phyloP scores from a whole-genome alignment of 768 basidiomycete genomes.

The Calocera cornea region DNA sequence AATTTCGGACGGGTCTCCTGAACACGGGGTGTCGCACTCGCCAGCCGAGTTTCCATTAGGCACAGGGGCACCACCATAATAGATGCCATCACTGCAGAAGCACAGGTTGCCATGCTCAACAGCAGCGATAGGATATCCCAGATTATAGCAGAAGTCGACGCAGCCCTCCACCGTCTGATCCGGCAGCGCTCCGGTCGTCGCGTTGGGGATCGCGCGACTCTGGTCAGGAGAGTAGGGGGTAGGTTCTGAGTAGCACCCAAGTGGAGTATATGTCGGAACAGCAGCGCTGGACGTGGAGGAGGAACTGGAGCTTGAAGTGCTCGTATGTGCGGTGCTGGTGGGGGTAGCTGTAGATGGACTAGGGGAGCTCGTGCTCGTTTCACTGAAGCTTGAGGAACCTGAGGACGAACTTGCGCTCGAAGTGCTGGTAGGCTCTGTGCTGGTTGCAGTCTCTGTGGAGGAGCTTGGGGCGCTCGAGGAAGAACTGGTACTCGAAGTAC shows the following conservation, averaged over 20 bases:
- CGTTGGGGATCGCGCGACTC: neutral
- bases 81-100: conserved; percentile 2
- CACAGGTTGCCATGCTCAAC: conserved; percentile 1
- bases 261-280: neutral
- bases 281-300: neutral
- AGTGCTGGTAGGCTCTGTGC: too few relatives aligned
- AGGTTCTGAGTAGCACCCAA: neutral
- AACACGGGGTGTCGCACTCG: neutral
- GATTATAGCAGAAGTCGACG: neutral
- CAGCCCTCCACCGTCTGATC: neutral
- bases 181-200: neutral
- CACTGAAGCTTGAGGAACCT: too few relatives aligned
- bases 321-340: neutral
- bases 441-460: too few relatives aligned
- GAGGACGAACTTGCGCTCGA: too few relatives aligned
- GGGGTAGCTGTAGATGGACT: too few relatives aligned
- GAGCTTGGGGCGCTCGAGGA: too few relatives aligned
- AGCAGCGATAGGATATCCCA: neutral
- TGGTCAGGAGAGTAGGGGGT: neutral
- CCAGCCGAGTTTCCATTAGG: neutral
- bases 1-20: neutral
- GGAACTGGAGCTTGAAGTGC: neutral
- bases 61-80: neutral
- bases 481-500: too few relatives aligned
- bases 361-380: too few relatives aligned